Conservation (phyloP, 768 basidiomycete species). For the Cytidiella melzeri region DNA sequence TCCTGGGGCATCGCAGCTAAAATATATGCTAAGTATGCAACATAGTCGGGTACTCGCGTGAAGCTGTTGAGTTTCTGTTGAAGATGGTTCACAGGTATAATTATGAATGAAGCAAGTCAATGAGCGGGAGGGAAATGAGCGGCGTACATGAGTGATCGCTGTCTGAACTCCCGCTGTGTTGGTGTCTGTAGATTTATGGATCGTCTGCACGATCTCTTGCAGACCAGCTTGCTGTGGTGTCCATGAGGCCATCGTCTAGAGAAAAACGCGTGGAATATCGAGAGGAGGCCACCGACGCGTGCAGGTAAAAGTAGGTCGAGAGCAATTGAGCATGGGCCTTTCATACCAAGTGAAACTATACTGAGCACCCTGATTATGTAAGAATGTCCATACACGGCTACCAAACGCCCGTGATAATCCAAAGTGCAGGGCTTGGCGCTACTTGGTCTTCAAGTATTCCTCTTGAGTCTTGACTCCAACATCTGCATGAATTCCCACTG, state of each 20-base stretch:
- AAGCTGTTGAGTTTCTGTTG: conserved; percentile 80
- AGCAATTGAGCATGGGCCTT: neutral
- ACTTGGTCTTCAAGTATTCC: too few relatives aligned
- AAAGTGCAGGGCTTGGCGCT: too few relatives aligned
- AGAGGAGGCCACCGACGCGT: conserved; percentile 23
- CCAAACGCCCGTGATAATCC: neutral
- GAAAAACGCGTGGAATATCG: conserved; percentile 15
- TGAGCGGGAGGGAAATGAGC: conserved; percentile 13
- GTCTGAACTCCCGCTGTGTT: conserved; percentile 64
- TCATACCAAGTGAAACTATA: neutral
- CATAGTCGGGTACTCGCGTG: conserved; percentile 87
- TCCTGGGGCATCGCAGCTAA: conserved; percentile 74
- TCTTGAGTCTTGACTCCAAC: too few relatives aligned
- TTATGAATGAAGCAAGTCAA: conserved; percentile 16
- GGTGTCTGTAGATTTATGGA: conserved; percentile 85
- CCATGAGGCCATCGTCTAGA: conserved; percentile 55
- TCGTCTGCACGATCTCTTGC: conserved; percentile 86
- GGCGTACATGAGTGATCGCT: conserved; percentile 72
- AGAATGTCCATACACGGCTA: neutral
- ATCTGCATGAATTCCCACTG: too few relatives aligned
- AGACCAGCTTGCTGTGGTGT: conserved; percentile 78
- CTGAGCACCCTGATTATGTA: too few relatives aligned
- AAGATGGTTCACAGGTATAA: conserved; percentile 13
- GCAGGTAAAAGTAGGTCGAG: conserved; percentile 4
- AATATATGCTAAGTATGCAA: conserved; percentile 94